A percentile compares a stretch with the other conserved stretches of the same genome.
Evolutionary conservation across 305 asterid species (phyloP).

Genomic region (Stenogyne calaminthoides): DNA sequence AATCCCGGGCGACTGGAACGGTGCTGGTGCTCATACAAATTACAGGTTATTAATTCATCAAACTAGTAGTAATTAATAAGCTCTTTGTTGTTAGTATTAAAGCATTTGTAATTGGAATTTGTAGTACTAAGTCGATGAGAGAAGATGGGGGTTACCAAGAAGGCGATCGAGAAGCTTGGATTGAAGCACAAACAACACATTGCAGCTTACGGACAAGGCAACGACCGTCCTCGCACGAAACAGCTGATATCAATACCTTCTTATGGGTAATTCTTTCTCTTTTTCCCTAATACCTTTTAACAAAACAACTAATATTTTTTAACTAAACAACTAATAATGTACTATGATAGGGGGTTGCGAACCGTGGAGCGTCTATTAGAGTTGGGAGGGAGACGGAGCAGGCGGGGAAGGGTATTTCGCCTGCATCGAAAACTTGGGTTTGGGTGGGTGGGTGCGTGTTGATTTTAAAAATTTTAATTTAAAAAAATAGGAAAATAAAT

Average conservation of each 20-base stretch:
- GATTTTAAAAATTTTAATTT: too few relatives aligned
- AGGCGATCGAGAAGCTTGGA: conserved; percentile 70
- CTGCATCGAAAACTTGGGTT: too few relatives aligned
- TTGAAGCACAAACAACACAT: conserved; percentile 77
- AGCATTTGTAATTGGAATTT: neutral
- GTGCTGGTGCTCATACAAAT: conserved; percentile 78
- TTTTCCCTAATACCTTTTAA: too few relatives aligned
- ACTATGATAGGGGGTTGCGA: conserved; percentile 66
- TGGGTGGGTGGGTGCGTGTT: too few relatives aligned
- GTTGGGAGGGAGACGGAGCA: conserved; percentile 84
- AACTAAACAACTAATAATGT: neutral
- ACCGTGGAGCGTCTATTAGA: conserved; percentile 82
- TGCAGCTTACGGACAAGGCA: conserved; percentile 83
- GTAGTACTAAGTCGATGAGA: conserved; percentile 72
- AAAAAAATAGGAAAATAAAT: too few relatives aligned
- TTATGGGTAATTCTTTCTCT: conserved; percentile 52
- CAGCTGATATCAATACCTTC: conserved; percentile 67
- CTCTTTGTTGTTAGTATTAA: too few relatives aligned
- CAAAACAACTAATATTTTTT: neutral
- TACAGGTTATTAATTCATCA: conserved; percentile 55
- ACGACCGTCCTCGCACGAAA: conserved; percentile 82
- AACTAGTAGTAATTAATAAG: too few relatives aligned
- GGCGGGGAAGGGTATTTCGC: conserved; percentile 75
- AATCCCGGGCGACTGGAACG: conserved; percentile 75
- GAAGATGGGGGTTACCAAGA: conserved; percentile 64